These are phyloP conservation scores for Trichoderma sp. DNA, from an alignment of 2,329 filamentous ascomycete species.

Conservation along the genomic window DNA sequence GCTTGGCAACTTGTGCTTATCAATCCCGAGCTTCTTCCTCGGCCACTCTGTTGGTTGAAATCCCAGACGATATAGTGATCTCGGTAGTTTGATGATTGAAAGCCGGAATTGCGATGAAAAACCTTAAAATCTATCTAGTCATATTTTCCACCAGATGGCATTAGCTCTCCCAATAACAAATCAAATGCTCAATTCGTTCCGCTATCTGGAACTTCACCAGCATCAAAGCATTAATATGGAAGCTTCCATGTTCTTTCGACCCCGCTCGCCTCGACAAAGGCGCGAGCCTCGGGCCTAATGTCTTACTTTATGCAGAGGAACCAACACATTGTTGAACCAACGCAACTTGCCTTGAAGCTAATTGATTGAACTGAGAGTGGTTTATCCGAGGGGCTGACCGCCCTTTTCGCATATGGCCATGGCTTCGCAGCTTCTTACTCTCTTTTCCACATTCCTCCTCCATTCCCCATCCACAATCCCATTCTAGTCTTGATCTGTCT, in stretches of 20 bases:
- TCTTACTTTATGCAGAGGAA: not conserved
- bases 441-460: not conserved
- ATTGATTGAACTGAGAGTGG: not conserved
- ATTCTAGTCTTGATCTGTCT: not conserved
- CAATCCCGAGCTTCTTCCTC: not conserved
- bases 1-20: not conserved
- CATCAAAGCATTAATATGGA: not conserved
- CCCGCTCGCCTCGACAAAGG: not conserved
- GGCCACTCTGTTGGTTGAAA: not conserved
- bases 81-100: not conserved
- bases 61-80: not conserved
- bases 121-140: not conserved
- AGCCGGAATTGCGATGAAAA: not conserved
- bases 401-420: not conserved
- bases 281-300: not conserved
- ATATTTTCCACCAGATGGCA: not conserved
- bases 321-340: not conserved
- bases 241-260: not conserved
- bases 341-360: not conserved
- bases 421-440: not conserved
- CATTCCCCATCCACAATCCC: not conserved
- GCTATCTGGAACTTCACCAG: not conserved
- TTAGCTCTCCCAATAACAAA: not conserved
- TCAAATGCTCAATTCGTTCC: not conserved
- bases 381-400: not conserved